Percentiles rank a stretch among this genome's conserved stretches.
phyloP scores from a whole-genome alignment of 1,139 yeast genomes.

The Suhomyces chickasaworum region DNA sequence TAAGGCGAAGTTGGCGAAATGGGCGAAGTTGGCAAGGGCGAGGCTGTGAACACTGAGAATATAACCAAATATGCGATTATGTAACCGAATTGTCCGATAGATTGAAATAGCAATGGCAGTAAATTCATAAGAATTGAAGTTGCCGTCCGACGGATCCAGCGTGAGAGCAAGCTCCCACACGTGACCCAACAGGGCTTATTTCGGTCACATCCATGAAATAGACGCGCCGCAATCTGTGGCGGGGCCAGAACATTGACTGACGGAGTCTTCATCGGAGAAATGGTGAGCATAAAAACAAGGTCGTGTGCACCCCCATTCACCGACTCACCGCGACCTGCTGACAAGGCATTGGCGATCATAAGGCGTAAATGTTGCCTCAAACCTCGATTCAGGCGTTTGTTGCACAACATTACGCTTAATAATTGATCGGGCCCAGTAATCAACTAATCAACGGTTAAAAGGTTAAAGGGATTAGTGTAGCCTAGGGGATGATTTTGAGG shows the following conservation, averaged over 20 bases:
- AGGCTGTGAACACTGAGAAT: background rate
- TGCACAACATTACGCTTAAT: background rate
- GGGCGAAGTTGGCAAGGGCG: background rate
- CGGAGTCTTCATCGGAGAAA: background rate
- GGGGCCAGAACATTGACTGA: background rate
- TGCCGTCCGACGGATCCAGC: slow-evolving; percentile 4
- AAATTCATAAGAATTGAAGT: background rate
- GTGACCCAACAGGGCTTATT: background rate
- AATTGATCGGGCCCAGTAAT: background rate
- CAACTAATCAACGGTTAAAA: too few species aligned
- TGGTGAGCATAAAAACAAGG: background rate
- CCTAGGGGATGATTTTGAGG: background rate
- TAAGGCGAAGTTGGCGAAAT: background rate
- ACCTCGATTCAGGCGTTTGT: background rate
- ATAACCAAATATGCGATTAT: background rate
- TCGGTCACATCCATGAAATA: background rate
- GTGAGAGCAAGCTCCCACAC: background rate
- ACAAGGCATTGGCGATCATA: background rate
- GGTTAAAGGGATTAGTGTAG: background rate
- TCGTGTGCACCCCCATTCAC: background rate
- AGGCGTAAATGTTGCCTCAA: background rate
- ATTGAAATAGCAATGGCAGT: background rate
- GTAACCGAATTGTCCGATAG: background rate
- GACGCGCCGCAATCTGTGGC: background rate
- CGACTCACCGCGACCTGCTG: background rate